Base-by-base conservation (phyloP, 441 rosid species). In the Manihot esculenta region DNA sequence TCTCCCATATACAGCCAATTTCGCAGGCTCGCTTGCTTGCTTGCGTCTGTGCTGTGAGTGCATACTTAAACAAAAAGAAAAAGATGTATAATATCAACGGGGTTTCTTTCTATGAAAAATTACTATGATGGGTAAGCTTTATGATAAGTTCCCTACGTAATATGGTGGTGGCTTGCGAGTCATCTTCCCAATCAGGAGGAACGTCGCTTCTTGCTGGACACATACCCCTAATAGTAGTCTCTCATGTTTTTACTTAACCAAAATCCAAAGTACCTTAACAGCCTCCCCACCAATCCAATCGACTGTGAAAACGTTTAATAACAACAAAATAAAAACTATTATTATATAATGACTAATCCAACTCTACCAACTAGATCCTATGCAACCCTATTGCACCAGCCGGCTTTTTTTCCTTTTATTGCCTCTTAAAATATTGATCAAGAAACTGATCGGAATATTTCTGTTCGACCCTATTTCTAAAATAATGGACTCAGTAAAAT, bases 341-440 rank as follows among this genome's bases (percentile, higher is more conserved):
- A 58, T 48, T 64, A 68, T 18, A 15, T 68, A 60, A 48, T 74
- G 73, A 74, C 79, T 72, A 77, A 80, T 80, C 84, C 64, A 51
- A 80, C 75, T 78, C 82, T 66, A 78, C 79, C 83, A 63, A 53
- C 85, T 77, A 77, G 89, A 87, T 85, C 89, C 78, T 78, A 78
- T 44, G 35, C 66, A 81, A 74, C 78, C 81, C 80, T 74, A 80
- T 85, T 80, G 77, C 82, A 83, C 84, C 84, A 78, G 84, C 89
- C 92, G 88, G 88, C 88, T 78, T 80, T 84, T 78, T 78, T 80
- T 84, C 76, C 69, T 60, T 51, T 62, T 60, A 44, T 73, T 63
- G 60, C 45, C 35, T 68, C 30, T 63, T 48, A 61, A 68, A 8
- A 35, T 24, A 33, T 9, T 23, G 50, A 38, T 49, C n/a, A 50